A percentile compares a stretch with the other conserved stretches of the same genome.
Evolutionary conservation across 108 stramenopile genomes (phyloP).

Genomic region (Skeletonema menzelii): DNA sequence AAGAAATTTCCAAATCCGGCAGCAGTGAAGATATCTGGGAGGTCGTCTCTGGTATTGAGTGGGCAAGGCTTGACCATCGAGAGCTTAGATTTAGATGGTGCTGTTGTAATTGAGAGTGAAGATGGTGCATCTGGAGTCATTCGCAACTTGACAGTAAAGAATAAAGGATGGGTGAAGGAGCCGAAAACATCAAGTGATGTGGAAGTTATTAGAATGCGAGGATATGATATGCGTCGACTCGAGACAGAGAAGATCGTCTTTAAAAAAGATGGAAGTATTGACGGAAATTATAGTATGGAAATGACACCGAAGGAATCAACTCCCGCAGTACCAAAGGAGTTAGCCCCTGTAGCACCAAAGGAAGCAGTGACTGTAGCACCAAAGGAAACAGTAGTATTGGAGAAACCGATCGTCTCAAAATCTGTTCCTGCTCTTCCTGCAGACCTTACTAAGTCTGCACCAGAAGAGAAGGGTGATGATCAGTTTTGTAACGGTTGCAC

Average conservation of each 20-base stretch:
- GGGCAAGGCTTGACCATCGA: constrained; percentile 81
- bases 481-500: constrained; percentile 29
- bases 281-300: constrained; percentile 20
- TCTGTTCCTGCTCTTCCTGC: neutral
- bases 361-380: neutral
- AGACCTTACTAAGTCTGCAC: constrained; percentile 30
- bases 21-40: constrained; percentile 73
- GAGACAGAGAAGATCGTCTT: constrained; percentile 51
- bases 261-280: constrained; percentile 52
- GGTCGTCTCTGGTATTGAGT: constrained; percentile 78
- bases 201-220: constrained; percentile 80
- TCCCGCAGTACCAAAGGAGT: neutral
- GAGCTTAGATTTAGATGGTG: constrained; percentile 84
- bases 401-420: neutral
- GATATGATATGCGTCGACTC: constrained; percentile 57
- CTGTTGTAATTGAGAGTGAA: constrained; percentile 71
- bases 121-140: constrained; percentile 60
- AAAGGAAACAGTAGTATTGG: neutral
- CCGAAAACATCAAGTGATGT: constrained; percentile 26
- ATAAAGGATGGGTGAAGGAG: constrained; percentile 74
- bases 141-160: constrained; percentile 61
- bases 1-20: constrained; percentile 68
- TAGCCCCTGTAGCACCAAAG: neutral
- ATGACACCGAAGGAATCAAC: neutral
- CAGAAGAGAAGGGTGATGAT: constrained; percentile 16